These are phyloP conservation scores for Boletus eberwhitei DNA, from an alignment of 768 basidiomycete genomes.

Conservation along the genomic window DNA sequence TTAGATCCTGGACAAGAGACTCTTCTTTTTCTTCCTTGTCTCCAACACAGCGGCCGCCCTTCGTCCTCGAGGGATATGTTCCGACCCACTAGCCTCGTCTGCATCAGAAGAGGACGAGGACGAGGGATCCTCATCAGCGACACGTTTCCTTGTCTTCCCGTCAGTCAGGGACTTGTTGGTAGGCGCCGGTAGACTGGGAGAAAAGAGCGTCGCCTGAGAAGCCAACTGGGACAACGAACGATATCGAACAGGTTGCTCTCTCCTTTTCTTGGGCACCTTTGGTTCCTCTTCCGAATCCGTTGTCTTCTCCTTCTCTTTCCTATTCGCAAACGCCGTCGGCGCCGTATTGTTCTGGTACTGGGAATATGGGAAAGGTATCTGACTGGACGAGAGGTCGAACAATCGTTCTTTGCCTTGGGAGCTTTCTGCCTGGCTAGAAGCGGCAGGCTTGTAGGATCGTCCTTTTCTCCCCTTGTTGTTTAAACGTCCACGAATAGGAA, in stretches of 20 bases:
- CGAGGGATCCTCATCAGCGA: conserved; percentile 26
- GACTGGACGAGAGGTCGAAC: conserved; percentile 53
- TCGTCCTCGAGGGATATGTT: conserved; percentile 62
- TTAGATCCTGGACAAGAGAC: conserved; percentile 8
- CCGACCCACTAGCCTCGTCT: conserved; percentile 30
- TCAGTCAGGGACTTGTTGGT: conserved; percentile 26
- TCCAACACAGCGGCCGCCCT: conserved; percentile 43
- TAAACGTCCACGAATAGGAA: background rate
- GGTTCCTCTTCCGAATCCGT: conserved; percentile 24
- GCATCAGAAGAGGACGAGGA: conserved; percentile 41
- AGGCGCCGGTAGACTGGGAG: conserved; percentile 37
- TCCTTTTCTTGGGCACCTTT: conserved; percentile 16
- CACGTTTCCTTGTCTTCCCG: conserved; percentile 25
- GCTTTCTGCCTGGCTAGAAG: background rate
- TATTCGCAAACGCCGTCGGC: conserved; percentile 9
- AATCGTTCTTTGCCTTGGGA: conserved; percentile 29
- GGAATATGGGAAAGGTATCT: conserved; percentile 53
- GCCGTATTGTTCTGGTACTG: conserved; percentile 32
- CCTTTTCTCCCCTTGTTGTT: conserved; percentile 13
- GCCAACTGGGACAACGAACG: conserved; percentile 56
- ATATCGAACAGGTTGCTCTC: conserved; percentile 26
- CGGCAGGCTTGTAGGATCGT: background rate
- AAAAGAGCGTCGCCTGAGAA: conserved; percentile 25
- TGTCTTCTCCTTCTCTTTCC: conserved; percentile 36
- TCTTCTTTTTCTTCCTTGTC: conserved; percentile 28